phyloP scores from a whole-genome alignment of 208 protist genomes.

The Crithidia mellificae region DNA sequence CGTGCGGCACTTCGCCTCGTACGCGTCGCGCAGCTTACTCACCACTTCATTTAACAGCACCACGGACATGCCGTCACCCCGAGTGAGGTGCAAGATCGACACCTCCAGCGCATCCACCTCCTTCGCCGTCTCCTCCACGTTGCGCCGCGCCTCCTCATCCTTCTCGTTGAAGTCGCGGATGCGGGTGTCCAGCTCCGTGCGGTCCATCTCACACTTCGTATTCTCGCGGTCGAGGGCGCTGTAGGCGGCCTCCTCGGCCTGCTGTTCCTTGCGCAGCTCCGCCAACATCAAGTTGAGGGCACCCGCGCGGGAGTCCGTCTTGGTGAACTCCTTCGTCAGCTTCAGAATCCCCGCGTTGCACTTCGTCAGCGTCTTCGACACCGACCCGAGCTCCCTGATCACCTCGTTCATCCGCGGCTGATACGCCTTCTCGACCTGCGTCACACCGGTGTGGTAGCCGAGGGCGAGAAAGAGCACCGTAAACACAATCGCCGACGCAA shows the following conservation, averaged over 20 bases:
- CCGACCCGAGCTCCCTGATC: neutral
- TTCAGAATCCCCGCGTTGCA: slow-evolving; percentile 13
- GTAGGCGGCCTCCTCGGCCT: slow-evolving; percentile 5
- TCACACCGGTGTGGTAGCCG: slow-evolving; percentile 44
- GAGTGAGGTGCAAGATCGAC: slow-evolving; percentile 22
- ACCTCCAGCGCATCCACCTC: slow-evolving; percentile 27
- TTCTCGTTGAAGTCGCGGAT: slow-evolving; percentile 3
- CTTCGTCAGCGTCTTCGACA: slow-evolving; percentile 8
- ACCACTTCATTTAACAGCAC: slow-evolving; percentile 26
- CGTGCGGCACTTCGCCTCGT: slow-evolving; percentile 13
- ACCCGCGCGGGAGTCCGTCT: neutral
- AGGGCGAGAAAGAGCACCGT: slow-evolving; percentile 36
- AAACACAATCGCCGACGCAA: slow-evolving; percentile 27
- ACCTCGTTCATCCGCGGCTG: slow-evolving; percentile 1
- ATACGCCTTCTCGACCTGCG: slow-evolving; percentile 17
- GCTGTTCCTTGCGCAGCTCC: slow-evolving; percentile 16
- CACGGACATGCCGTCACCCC: slow-evolving; percentile 24
- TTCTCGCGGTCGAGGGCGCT: slow-evolving; percentile 19
- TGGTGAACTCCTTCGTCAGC: neutral
- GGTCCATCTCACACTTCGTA: slow-evolving; percentile 19
- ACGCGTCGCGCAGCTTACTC: slow-evolving; percentile 12
- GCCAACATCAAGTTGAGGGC: neutral
- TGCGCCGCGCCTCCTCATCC: neutral
- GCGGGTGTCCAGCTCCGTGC: neutral
- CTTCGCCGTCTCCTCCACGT: slow-evolving; percentile 17